Percentiles rank a stretch among this genome's conserved stretches.
Conservation (phyloP, 352 stramenopile species). For the Aphanomyces invadans region DNA sequence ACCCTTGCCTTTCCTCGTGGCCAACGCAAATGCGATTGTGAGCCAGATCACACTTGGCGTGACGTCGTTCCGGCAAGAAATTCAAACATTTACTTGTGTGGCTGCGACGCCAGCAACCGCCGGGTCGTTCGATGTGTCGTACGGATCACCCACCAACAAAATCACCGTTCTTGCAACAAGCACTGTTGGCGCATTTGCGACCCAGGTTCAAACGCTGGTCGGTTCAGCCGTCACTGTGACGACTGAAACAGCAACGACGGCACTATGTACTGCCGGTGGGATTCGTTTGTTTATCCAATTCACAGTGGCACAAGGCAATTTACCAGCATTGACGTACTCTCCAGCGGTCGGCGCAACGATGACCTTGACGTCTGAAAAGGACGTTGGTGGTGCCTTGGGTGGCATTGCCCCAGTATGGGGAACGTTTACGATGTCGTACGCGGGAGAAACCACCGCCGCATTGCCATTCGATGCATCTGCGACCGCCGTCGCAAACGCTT, state of each 20-base stretch:
- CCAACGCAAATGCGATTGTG: conserved; percentile 32
- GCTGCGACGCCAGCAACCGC: conserved; percentile 33
- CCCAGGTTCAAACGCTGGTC: conserved; percentile 31
- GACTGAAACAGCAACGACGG: conserved; percentile 37
- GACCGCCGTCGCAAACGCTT: conserved; percentile 40
- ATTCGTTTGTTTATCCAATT: conserved; percentile 79
- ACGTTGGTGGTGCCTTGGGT: conserved; percentile 46
- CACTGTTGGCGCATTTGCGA: conserved; percentile 26
- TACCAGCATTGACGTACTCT: conserved; percentile 40
- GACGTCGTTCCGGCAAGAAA: conserved; percentile 51
- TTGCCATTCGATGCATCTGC: conserved; percentile 64
- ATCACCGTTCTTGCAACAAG: conserved; percentile 7
- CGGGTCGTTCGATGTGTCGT: conserved; percentile 53
- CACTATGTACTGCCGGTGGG: conserved; percentile 36
- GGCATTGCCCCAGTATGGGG: conserved; percentile 85
- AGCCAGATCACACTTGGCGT: conserved; percentile 31
- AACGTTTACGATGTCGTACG: conserved; percentile 58
- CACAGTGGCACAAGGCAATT: conserved; percentile 44
- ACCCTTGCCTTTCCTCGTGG: conserved; percentile 37
- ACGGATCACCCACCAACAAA: conserved; percentile 24
- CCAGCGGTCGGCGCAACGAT: conserved; percentile 31
- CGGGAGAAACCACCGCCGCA: conserved; percentile 39
- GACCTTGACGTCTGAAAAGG: conserved; percentile 35
- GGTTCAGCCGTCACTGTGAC: conserved; percentile 37
- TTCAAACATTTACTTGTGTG: conserved; percentile 70